A percentile compares a stretch with the other conserved stretches of the same genome.
Conservation (phyloP, 805 yeast genomes). For the Candida easanensis region DNA sequence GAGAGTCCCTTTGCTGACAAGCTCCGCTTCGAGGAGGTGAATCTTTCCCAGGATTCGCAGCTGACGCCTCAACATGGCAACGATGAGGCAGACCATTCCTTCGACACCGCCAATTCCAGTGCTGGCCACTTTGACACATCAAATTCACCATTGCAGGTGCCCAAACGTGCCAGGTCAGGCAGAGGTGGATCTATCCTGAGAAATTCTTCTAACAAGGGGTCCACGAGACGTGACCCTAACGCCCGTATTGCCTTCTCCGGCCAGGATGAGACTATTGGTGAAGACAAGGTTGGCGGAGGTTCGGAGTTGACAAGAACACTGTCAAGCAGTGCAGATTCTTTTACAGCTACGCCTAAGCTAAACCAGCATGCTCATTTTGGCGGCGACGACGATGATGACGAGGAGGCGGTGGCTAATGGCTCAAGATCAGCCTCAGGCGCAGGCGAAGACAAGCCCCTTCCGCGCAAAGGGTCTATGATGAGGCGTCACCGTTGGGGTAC, state of each 20-base stretch:
- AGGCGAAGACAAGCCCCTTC: conserved; percentile 14
- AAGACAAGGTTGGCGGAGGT: conserved; percentile 6
- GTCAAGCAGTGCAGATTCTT: conserved; percentile 20
- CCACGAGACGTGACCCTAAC: conserved; percentile 17
- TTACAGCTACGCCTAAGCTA: conserved; percentile 26
- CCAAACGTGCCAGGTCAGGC: conserved; percentile 12
- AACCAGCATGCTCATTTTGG: conserved; percentile 25
- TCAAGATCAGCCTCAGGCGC: conserved; percentile 1
- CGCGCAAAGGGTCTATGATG: conserved; percentile 50
- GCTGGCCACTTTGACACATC: conserved; percentile 3
- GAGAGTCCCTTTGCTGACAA: conserved; percentile 27
- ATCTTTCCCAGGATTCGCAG: conserved; percentile 20
- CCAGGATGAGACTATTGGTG: conserved; percentile 19
- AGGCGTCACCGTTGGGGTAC: conserved; percentile 91
- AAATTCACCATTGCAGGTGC: conserved; percentile 10
- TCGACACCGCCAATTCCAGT: conserved; percentile 5
- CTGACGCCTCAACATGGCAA: neutral
- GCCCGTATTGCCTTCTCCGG: conserved; percentile 26
- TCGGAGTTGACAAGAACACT: conserved; percentile 18
- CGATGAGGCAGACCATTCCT: conserved; percentile 3
- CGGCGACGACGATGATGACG: conserved; percentile 14
- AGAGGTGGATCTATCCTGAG: conserved; percentile 25
- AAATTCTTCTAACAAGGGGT: conserved; percentile 6
- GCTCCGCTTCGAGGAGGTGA: conserved; percentile 25
- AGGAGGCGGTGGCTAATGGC: neutral